Evolutionary conservation across 2,329 filamentous ascomycete genomes (phyloP), one percentile per base, ranked within the genome.

Genomic region (Fusarium veterinarium): DNA sequence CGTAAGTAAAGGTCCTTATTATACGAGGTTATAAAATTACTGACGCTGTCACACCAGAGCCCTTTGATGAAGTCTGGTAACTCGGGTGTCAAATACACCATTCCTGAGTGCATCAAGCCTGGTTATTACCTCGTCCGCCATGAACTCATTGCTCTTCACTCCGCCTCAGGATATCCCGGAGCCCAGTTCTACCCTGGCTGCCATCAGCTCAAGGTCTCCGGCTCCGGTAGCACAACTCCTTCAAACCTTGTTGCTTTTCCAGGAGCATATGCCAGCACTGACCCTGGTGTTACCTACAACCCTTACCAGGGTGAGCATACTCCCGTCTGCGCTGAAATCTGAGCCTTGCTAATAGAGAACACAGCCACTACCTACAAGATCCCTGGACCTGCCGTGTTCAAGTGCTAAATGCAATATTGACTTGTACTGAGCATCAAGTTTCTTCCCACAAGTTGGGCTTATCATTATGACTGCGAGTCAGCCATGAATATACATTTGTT

Each of bases 91-190:
- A 80, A 80, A 46, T 90, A 89, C 81, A 87, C 84, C n/a, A 86
- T 90, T 71, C 88, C 88, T 8, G 80, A 80, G 19, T 88, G 85
- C 79, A 81, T 90, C 42, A 80, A 83, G 46, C 79, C 84, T 1
- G 88, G 88, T 4, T 87, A 87, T 82, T 89, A 90, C 78, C 85
- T 90, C 60, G 87, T 90, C 30, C 86, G 88, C 53, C 88, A 90
- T 74, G 88, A 90, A 78, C 85, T 88, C 75, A 85, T 89, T 67
- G 88, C 87, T 7, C 82, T 90, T 56, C 87, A 89, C 78, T 73
- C 85, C 6, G 82, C 81, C 20, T 84, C 79, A 62, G 48, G 77
- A 9, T 88, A 88, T 73, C 86, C 86, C 1, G 88, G 88, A 23
- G 87, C 85, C 2, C 88, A 90, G 74, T 86, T 89, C 78, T 90